Percentiles rank a stretch among this genome's conserved stretches.
Evolutionary conservation across 2,329 filamentous ascomycete species (phyloP).

Genomic region (Huntiella abstrusa): DNA sequence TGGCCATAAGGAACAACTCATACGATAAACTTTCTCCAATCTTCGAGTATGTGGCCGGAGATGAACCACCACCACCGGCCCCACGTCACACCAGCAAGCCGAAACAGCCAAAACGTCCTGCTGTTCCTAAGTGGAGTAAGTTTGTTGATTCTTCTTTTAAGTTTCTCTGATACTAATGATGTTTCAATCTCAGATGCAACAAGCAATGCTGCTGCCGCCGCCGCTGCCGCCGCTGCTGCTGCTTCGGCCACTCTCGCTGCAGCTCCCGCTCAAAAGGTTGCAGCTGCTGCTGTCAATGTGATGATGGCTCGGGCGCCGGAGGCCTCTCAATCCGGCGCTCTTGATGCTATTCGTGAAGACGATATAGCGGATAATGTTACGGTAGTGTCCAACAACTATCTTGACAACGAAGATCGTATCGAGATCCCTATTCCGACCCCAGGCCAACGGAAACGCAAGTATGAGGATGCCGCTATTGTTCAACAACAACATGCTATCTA

Average conservation of each 20-base stretch:
- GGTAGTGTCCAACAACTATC: slow-evolving; percentile 65
- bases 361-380: slow-evolving; percentile 72
- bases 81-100: slow-evolving; percentile 84
- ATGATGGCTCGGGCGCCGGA: slow-evolving; percentile 3
- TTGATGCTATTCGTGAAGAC: slow-evolving; percentile 34
- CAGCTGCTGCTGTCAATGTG: slow-evolving; percentile 4
- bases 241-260: slow-evolving; percentile 12
- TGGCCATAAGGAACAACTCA: slow-evolving; percentile 75
- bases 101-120: slow-evolving; percentile 50
- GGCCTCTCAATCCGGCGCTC: slow-evolving; percentile 13
- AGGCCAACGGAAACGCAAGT: slow-evolving; percentile 50
- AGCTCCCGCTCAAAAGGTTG: neutral
- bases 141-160: neutral
- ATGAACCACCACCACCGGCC: slow-evolving; percentile 77
- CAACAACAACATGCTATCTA: slow-evolving; percentile 82
- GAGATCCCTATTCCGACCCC: slow-evolving; percentile 29
- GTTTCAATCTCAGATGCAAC: neutral
- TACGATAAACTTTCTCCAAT: slow-evolving; percentile 69
- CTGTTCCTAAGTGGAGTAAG: slow-evolving; percentile 38
- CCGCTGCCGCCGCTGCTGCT: slow-evolving; percentile 18
- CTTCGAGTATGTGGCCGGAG: slow-evolving; percentile 73
- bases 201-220: neutral
- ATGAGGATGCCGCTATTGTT: slow-evolving; percentile 40
- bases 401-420: slow-evolving; percentile 64
- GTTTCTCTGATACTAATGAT: neutral